Base-by-base conservation (phyloP, 805 yeast species). In the Candida namnaoensis region DNA sequence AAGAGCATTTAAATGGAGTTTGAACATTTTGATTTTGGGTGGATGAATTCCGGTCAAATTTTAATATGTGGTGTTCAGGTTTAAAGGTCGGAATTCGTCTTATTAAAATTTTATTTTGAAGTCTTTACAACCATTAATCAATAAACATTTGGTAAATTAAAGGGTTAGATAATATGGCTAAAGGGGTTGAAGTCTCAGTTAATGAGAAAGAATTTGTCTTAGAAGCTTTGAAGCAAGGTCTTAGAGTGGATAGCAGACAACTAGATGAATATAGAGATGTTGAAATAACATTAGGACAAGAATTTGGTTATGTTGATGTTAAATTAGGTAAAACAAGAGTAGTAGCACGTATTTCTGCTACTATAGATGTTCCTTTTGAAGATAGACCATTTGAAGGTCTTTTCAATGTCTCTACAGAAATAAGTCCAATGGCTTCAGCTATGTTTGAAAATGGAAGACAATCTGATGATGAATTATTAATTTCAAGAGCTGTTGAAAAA, bases 331-430 rank as follows among this genome's bases (percentile, higher is more conserved):
- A 74, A 34, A 90, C 98, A 44, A 61, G 76, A 50, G 74, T 86
- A 10, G 72, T 81, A 1, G 88, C 78, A 4, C 70, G 86, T 42
- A 80, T 91, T 5, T 78, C 88, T 14, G 83, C 95, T 10, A 81
- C 78, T 40, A 79, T 93, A 12, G 71, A 76, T 5, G 74, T 76
- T 44, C 99, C 99, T 1, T 82, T 72, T 47, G 95, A 88, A 39
- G 95, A 90, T 50, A 71, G 96, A 41, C 97, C 97, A 0, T 91
- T 87, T 57, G 99, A 93, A 61, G 99, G 99, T 1, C 54, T 84
- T 4, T 88, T 93, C 57, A 69, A 74, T 24, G 88, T 93, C 12
- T 76, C 83, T 39, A 84, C 95, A 2, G 98, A 93, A 54, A 78
- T 86, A 36, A 76, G 88, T 19, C 86, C 97, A 13, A 82, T 91